A percentile compares a stretch with the other conserved stretches of the same genome.
Evolutionary conservation across 441 rosid genomes (phyloP).

Genomic region (Populus hybrid): DNA sequence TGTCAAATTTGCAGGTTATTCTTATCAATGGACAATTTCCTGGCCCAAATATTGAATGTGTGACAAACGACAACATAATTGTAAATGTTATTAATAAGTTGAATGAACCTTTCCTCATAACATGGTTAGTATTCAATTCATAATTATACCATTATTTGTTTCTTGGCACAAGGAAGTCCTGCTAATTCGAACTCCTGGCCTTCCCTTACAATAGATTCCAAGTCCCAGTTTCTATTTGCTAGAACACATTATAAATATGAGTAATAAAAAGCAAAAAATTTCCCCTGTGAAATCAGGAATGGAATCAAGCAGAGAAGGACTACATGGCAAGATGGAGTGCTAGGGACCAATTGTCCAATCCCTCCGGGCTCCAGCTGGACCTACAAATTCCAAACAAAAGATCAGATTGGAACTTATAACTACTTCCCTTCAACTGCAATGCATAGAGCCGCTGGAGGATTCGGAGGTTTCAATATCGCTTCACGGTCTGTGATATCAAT

Average conservation of each 20-base stretch:
- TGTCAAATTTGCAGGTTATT: constrained; percentile 44
- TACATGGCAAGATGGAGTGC: constrained; percentile 86
- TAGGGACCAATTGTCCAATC: constrained; percentile 82
- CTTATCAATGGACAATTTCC: constrained; percentile 76
- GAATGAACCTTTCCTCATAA: constrained; percentile 67
- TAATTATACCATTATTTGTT: too few species aligned
- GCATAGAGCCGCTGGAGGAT: constrained; percentile 76
- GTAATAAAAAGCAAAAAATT: neutral
- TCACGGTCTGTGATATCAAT: constrained; percentile 53
- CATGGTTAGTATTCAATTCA: constrained; percentile 39
- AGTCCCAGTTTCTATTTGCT: neutral
- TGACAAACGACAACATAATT: constrained; percentile 61
- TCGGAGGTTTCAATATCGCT: constrained; percentile 52
- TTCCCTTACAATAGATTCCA: too few species aligned
- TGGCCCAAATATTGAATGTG: constrained; percentile 59
- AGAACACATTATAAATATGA: neutral
- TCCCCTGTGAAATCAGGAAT: constrained; percentile 39
- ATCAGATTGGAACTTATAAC: constrained; percentile 62
- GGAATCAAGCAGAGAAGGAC: constrained; percentile 67
- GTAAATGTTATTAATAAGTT: constrained; percentile 56
- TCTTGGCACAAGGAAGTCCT: too few species aligned
- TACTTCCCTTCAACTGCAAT: constrained; percentile 65
- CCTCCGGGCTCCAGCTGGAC: constrained; percentile 67
- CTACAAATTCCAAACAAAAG: constrained; percentile 70
- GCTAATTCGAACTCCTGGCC: too few species aligned